Evolutionary conservation across 805 yeast species (phyloP).

Genomic region (Yarrowia keelungensis): DNA sequence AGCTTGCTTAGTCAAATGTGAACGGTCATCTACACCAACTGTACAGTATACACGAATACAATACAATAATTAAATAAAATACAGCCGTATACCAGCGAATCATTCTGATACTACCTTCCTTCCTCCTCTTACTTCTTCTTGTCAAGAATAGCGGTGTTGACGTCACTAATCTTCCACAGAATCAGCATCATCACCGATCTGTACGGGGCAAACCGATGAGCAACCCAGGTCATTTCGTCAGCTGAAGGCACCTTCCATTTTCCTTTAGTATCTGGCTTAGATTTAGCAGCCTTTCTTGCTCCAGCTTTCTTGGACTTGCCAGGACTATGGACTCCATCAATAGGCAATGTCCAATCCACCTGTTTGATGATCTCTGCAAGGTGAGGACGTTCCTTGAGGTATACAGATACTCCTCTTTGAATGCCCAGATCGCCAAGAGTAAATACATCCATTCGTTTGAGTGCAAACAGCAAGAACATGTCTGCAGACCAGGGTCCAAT

Average conservation of each 20-base stretch:
- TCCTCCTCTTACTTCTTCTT: conserved; percentile 25
- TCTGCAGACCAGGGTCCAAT: conserved; percentile 78
- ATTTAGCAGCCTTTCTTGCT: conserved; percentile 49
- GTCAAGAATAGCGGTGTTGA: conserved; percentile 59
- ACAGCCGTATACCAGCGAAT: too few relatives aligned
- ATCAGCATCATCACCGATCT: conserved; percentile 70
- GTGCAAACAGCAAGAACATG: conserved; percentile 80
- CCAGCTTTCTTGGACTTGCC: conserved; percentile 50
- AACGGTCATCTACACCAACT: too few relatives aligned
- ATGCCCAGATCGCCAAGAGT: conserved; percentile 84
- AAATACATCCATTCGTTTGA: conserved; percentile 71
- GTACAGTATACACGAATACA: background rate
- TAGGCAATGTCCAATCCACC: conserved; percentile 44
- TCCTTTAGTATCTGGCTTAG: conserved; percentile 52
- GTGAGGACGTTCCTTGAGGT: conserved; percentile 55
- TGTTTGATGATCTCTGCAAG: conserved; percentile 51
- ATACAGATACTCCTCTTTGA: conserved; percentile 77
- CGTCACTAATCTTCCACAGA: conserved; percentile 73
- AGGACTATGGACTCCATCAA: conserved; percentile 44
- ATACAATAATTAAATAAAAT: background rate
- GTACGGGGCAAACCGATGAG: conserved; percentile 69
- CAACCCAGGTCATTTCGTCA: conserved; percentile 68
- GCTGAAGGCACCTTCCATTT: conserved; percentile 48
- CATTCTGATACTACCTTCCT: background rate
- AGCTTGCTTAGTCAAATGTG: too few relatives aligned